Evolutionary conservation across 805 yeast species (phyloP).

Genomic region (Candida coquimbonensis): DNA sequence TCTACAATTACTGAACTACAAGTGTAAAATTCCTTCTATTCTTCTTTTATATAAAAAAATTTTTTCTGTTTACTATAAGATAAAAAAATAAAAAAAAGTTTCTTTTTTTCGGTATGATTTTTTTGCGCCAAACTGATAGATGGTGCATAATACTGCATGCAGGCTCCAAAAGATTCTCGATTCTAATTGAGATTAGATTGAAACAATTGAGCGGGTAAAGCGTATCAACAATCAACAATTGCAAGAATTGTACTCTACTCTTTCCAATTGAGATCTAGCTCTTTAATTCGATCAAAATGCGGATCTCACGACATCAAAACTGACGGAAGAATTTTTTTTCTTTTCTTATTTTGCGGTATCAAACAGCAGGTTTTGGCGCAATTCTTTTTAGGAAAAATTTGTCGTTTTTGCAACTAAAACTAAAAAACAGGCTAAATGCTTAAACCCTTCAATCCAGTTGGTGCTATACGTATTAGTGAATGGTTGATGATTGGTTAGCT

Average conservation of each 20-base stretch:
- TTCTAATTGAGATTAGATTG: not conserved
- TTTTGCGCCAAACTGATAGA: constrained; percentile 3
- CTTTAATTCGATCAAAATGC: not conserved
- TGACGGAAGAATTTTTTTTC: not conserved
- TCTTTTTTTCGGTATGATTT: not conserved
- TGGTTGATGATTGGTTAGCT: no score
- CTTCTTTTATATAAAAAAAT: not conserved
- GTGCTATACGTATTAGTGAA: no score
- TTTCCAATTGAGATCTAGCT: not conserved
- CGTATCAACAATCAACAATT: not conserved
- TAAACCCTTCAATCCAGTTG: no score
- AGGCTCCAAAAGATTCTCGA: not conserved
- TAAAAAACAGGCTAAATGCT: no score
- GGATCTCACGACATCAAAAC: not conserved
- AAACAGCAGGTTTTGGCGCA: not conserved
- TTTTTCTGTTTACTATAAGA: not conserved
- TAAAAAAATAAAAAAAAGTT: not conserved
- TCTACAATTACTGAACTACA: no score
- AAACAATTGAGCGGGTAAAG: not conserved
- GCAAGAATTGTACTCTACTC: not conserved
- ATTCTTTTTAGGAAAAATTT: not conserved
- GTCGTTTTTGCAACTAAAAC: not conserved
- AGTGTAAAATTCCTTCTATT: not conserved
- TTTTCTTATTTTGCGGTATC: not conserved
- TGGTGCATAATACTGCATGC: not conserved